phyloP scores from a whole-genome alignment of 1,284 basidiomycete species.

The Tilletia indica region DNA sequence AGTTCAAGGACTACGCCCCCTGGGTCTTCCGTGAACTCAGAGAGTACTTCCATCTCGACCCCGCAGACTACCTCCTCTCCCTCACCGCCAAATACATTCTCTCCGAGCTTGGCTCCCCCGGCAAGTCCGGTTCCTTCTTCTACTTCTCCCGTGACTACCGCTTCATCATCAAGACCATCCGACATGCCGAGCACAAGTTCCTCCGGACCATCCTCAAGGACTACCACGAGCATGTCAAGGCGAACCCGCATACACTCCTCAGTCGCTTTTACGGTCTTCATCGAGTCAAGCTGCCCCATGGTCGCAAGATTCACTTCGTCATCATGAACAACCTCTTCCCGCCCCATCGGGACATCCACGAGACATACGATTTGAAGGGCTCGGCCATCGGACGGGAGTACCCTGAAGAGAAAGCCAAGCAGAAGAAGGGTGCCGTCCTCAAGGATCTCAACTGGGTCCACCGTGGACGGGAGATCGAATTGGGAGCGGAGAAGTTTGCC shows the following conservation, averaged over 20 bases:
- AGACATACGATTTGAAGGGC: constrained; percentile 96
- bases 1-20: constrained; percentile 98
- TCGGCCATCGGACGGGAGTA: constrained; percentile 86
- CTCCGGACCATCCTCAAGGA: constrained; percentile 77
- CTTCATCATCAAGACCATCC: constrained; percentile 99
- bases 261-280: constrained; percentile 95
- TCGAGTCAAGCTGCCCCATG: constrained; percentile 89
- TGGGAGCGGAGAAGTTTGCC: constrained; percentile 91
- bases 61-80: constrained; percentile 92
- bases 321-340: constrained; percentile 99
- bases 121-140: constrained; percentile 97
- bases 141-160: constrained; percentile 98
- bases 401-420: constrained; percentile 75
- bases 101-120: constrained; percentile 95
- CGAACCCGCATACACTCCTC: constrained; percentile 88
- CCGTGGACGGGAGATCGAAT: constrained; percentile 71
- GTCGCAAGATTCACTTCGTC: constrained; percentile 95
- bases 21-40: constrained; percentile 95
- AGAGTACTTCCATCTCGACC: constrained; percentile 91
- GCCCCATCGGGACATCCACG: constrained; percentile 93
- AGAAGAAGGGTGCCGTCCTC: constrained; percentile 81
- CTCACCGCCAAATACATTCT: constrained; percentile 97
- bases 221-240: constrained; percentile 83
- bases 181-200: constrained; percentile 90
- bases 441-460: constrained; percentile 98